Evolutionary conservation across 164 flowering plant genomes (phyloP).

Genomic region (Aristolochia contorta): DNA sequence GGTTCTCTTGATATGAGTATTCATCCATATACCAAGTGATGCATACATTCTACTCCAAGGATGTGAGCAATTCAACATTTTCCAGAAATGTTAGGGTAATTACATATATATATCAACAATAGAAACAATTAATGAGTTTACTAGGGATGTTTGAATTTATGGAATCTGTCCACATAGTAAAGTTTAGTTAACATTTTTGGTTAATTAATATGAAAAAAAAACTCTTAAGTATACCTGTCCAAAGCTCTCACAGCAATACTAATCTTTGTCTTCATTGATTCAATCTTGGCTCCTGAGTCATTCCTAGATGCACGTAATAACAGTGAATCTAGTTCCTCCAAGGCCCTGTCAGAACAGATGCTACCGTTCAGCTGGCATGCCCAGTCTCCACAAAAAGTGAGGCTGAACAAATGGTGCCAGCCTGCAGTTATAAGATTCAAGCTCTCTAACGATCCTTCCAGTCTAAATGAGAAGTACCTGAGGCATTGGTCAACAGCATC

Average conservation of each 20-base stretch:
- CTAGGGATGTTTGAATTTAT: too few species aligned
- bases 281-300: slow-evolving; percentile 42
- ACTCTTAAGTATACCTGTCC: slow-evolving; percentile 43
- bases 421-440: background rate
- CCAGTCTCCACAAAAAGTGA: too few species aligned
- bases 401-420: too few species aligned
- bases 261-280: slow-evolving; percentile 61
- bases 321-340: slow-evolving; percentile 86
- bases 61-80: too few species aligned
- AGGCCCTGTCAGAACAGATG: slow-evolving; percentile 37
- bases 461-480: slow-evolving; percentile 34
- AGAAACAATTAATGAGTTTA: too few species aligned
- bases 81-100: too few species aligned
- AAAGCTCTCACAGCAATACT: slow-evolving; percentile 44
- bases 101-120: too few species aligned
- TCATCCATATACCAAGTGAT: too few species aligned
- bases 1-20: too few species aligned
- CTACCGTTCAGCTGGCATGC: background rate
- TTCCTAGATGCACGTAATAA: slow-evolving; percentile 76
- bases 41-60: too few species aligned
- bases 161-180: too few species aligned
- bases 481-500: slow-evolving; percentile 75
- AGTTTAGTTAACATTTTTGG: too few species aligned
- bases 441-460: background rate
- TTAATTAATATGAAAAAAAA: background rate